Evolutionary conservation across 331 rosid genomes (phyloP), one percentile per base, ranked within the genome.

Genomic region (Cydonia oblonga): DNA sequence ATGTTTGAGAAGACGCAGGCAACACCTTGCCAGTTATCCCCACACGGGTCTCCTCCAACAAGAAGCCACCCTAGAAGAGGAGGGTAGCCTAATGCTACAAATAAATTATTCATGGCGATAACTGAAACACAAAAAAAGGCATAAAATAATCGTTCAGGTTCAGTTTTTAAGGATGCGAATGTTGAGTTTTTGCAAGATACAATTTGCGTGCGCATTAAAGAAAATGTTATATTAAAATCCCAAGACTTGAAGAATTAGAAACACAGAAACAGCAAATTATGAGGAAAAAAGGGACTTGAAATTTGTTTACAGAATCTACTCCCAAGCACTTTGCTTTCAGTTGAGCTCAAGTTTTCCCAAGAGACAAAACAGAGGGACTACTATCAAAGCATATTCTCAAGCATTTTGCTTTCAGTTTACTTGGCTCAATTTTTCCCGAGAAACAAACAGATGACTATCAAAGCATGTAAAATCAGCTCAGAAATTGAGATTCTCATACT

Each of bases 11-110:
- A 90, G 81, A 90, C 96, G 74, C 98, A 92, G 22, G 58, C 86
- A 73, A 91, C 88, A 33, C 97, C 97, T 81, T 78, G 81, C 97
- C 97, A 91, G 81, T 38, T 58, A 23, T 87, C 92, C 13, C 86
- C 85, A 80, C 97, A 91, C 11, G 97, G 97, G 76, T 91, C 97
- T 61, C 97, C 97, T 69, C 97, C 97, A 40, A 82, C 83, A 7
- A 85, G 82, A 80, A 82, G 81, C 97, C 97, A 91, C 76, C 97
- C 96, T 78, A 33, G 73, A 60, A 91, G 90, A 67, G 92, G 88
- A 19, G 97, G 97, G 40, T 85, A 87, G 65, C 89, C 88, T 64
- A 89, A 70, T 66, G 92, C 77, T 52, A 82, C 82, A 76, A 77
- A 91, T 35, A 91, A 76, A 77, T 81, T 81, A 81, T 86, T 91